Evolutionary conservation across 306 rosid genomes (phyloP), one percentile per base, ranked within the genome.

Genomic region (Malus orientalis): DNA sequence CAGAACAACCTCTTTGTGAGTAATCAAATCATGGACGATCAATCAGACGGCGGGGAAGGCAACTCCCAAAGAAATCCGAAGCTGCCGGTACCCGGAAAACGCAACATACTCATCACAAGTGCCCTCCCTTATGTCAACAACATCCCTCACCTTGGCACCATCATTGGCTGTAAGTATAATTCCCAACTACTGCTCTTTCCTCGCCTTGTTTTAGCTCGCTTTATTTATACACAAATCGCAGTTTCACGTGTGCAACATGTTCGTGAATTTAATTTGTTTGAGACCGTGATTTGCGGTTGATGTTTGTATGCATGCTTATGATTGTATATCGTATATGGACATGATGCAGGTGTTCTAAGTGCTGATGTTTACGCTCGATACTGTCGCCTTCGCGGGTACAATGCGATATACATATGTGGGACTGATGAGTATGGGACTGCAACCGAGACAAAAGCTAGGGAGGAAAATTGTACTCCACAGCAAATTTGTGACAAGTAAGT

Each of bases 391-490:
- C 86, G 93, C 8, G 88, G 89, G 27, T 91, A 91, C 60, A 91
- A 87, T 83, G 82, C 62, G 42, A 83, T 88, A n/a, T 91, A 88
- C 82, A 84, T 91, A 6, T 91, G 96, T 65, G 96, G 96, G 27
- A 91, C 96, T 15, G 96, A 91, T 66, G 96, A 91, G 81, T 91
- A 91, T 54, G 96, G 96, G 0, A 91, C 96, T 1, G 90, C 96
- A 4, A 91, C 96, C 1, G 96, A 91, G 83, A 91, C 96, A 13
- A 91, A 91, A 70, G 96, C 96, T 53, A 38, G 86, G 86, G 93
- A 91, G 78, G 93, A 91, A 82, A 87, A 85, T 3, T 85, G 86
- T 69, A 85, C 90, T 45, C 96, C 96, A 5, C 83, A 87, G 38
- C 78, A 91, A 79, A 91, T 91, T 67, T 89, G 93, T 84, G 93